phyloP scores from a whole-genome alignment of 306 rosid genomes.

The Alnus glutinosa region DNA sequence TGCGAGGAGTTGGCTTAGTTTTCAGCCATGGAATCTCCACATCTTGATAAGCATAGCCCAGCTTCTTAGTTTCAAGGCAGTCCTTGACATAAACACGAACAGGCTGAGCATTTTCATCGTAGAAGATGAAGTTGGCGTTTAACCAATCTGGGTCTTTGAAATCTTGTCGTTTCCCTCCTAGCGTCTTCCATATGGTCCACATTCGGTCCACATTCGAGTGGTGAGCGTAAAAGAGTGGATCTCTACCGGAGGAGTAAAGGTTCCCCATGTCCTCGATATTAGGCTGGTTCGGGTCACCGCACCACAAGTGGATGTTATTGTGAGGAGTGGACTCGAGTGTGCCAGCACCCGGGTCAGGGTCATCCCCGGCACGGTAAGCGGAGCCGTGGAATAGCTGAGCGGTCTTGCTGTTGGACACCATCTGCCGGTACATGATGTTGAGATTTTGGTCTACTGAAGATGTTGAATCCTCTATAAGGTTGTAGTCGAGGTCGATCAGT shows the following conservation, averaged over 20 bases:
- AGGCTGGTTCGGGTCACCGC: constrained; percentile 48
- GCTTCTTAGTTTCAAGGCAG: too few species aligned
- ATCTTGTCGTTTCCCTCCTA: constrained; percentile 50
- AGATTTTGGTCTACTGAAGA: constrained; percentile 26
- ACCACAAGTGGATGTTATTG: constrained; percentile 54
- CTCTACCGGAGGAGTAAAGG: constrained; percentile 68
- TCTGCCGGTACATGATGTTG: constrained; percentile 61
- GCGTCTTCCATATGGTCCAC: constrained; percentile 68
- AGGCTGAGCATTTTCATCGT: constrained; percentile 61
- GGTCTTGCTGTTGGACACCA: constrained; percentile 56
- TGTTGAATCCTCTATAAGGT: neutral
- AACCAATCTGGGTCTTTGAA: constrained; percentile 55
- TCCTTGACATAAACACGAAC: constrained; percentile 66
- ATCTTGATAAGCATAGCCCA: constrained; percentile 54
- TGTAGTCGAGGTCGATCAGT: constrained; percentile 48
- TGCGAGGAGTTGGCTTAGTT: constrained; percentile 45
- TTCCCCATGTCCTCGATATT: constrained; percentile 70
- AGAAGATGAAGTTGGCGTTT: constrained; percentile 50
- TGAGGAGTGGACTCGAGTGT: constrained; percentile 59
- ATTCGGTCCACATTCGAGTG: constrained; percentile 74
- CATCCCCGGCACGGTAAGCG: constrained; percentile 57
- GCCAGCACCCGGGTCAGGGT: constrained; percentile 55
- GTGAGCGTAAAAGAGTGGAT: constrained; percentile 67
- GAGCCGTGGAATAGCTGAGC: constrained; percentile 53
- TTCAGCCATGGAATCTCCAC: constrained; percentile 63